Evolutionary conservation across 2,329 filamentous ascomycete species (phyloP).

Genomic region (Polychaeton citri): DNA sequence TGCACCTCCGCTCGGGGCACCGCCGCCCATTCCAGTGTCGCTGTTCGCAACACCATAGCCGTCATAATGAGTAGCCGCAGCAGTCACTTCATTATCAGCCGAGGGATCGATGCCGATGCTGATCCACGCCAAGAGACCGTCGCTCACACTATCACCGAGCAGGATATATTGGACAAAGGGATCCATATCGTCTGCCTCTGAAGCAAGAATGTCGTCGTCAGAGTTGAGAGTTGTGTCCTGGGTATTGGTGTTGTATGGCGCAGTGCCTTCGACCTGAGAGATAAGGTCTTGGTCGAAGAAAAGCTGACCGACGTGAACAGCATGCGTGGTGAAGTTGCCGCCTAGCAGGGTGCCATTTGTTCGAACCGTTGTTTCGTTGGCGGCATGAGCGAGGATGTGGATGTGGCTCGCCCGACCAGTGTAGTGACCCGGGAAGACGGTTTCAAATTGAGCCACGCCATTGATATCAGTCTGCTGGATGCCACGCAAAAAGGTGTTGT

Average conservation of each 20-base stretch:
- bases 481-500: conserved; percentile 28
- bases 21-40: no score
- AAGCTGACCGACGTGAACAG: conserved; percentile 49
- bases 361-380: conserved; percentile 23
- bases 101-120: conserved; percentile 35
- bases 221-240: conserved; percentile 35
- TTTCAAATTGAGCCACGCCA: conserved; percentile 30
- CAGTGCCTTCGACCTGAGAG: conserved; percentile 32
- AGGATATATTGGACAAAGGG: conserved; percentile 46
- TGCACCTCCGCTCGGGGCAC: no score
- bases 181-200: conserved; percentile 37
- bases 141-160: conserved; percentile 38
- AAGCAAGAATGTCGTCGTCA: conserved; percentile 35
- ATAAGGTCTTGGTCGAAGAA: conserved; percentile 52
- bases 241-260: conserved; percentile 32
- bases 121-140: conserved; percentile 44
- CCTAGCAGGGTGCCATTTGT: conserved; percentile 40
- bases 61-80: neutral
- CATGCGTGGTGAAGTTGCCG: no score
- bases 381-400: conserved; percentile 26
- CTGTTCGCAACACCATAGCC: no score
- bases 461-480: conserved; percentile 27
- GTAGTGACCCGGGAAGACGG: conserved; percentile 34
- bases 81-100: conserved; percentile 4
- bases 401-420: conserved; percentile 28